Evolutionary conservation across 345 rosid genomes (phyloP).

Genomic region (Eucalyptus cloeziana): DNA sequence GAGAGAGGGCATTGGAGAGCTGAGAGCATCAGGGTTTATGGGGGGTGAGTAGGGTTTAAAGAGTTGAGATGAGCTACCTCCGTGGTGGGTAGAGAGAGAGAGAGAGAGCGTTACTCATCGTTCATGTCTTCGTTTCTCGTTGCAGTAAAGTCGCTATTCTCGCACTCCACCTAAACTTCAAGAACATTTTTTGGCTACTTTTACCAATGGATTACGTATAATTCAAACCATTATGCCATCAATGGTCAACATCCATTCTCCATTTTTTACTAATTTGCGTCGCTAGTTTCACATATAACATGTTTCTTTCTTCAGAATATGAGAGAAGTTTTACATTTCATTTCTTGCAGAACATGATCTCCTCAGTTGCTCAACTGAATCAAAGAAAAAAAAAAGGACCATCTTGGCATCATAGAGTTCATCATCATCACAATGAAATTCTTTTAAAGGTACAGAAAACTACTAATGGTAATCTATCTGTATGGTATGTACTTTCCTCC

Average conservation of each 20-base stretch:
- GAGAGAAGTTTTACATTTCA: neutral
- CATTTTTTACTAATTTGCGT: neutral
- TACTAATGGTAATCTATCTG: neutral
- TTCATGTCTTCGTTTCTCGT: neutral
- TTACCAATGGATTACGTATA: neutral
- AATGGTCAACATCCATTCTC: neutral
- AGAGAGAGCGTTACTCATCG: neutral
- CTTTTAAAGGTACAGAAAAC: neutral
- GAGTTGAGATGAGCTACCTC: neutral
- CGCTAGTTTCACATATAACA: neutral
- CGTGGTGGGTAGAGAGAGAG: neutral
- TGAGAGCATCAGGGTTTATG: neutral
- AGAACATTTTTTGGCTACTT: neutral
- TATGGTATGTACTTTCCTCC: neutral
- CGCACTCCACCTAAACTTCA: neutral
- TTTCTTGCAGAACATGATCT: neutral
- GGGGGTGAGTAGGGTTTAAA: neutral
- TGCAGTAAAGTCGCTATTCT: neutral
- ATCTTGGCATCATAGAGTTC: neutral
- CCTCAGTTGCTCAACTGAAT: neutral
- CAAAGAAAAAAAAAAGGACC: neutral
- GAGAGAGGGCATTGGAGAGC: neutral
- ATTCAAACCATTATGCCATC: neutral
- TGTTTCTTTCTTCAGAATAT: neutral
- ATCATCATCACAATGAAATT: neutral